Conservation (phyloP, 2,329 filamentous ascomycete genomes). For the Fusarium lateritium region DNA sequence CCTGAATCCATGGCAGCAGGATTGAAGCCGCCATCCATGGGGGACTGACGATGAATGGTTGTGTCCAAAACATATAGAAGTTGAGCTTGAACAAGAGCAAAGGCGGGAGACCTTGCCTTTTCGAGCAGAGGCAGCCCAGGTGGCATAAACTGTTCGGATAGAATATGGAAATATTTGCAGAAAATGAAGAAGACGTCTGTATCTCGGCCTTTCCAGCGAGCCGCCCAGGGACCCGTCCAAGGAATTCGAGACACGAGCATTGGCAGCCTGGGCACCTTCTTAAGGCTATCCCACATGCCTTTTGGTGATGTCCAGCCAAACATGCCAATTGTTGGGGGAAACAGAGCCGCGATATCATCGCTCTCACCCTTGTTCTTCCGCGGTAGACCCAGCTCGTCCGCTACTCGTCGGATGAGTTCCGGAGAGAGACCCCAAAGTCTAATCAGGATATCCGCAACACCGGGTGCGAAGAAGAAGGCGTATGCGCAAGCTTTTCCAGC, state of each 20-base stretch:
- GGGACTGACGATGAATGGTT: conserved; percentile 83
- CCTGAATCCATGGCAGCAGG: conserved; percentile 64
- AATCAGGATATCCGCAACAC: conserved; percentile 85
- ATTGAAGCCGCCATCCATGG: conserved; percentile 61
- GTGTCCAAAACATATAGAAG: conserved; percentile 84
- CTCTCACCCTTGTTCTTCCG: conserved; percentile 69
- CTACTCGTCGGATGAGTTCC: conserved; percentile 78
- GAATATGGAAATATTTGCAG: conserved; percentile 86
- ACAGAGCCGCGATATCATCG: conserved; percentile 76
- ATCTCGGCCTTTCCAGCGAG: conserved; percentile 88
- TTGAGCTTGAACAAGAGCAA: conserved; percentile 86
- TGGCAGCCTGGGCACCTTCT: conserved; percentile 75
- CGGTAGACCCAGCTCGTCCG: conserved; percentile 77
- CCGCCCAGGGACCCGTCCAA: conserved; percentile 89
- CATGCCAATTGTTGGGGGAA: conserved; percentile 75
- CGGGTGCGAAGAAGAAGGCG: conserved; percentile 92
- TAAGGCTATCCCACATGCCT: conserved; percentile 69
- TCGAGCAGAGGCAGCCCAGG: conserved; percentile 65
- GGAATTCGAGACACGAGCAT: conserved; percentile 79
- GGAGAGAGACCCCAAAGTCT: conserved; percentile 83
- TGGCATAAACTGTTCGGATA: conserved; percentile 81
- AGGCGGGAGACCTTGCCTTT: conserved; percentile 78
- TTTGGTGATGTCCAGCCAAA: conserved; percentile 70
- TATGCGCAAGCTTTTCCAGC: conserved; percentile 93
- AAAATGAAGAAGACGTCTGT: conserved; percentile 95